phyloP scores from a whole-genome alignment of 768 basidiomycete genomes.

The Rhizopogon vesiculosus region DNA sequence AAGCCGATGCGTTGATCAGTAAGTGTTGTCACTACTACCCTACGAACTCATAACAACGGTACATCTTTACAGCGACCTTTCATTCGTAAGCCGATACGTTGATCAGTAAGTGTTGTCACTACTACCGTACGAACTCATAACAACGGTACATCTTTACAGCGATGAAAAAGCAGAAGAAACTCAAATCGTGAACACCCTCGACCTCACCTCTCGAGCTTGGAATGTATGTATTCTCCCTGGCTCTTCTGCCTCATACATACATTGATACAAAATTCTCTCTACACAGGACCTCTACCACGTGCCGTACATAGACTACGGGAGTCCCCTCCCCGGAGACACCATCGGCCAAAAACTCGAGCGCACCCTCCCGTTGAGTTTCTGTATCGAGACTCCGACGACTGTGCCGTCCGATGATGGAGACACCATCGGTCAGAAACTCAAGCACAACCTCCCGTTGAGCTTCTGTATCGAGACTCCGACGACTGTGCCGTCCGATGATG shows the following conservation, averaged over 20 bases:
- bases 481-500: too few relatives aligned
- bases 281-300: slow-evolving; percentile 41
- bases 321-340: slow-evolving; percentile 44
- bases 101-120: too few relatives aligned
- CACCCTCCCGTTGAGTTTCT: slow-evolving; percentile 2
- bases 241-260: too few relatives aligned
- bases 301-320: slow-evolving; percentile 56
- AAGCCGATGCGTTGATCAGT: slow-evolving; percentile 52
- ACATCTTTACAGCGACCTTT: too few relatives aligned
- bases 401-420: too few relatives aligned
- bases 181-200: slow-evolving; percentile 40
- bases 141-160: slow-evolving; percentile 19
- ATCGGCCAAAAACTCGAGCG: slow-evolving; percentile 40
- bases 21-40: slow-evolving; percentile 11
- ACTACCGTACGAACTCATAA: too few relatives aligned
- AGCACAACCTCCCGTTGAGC: slow-evolving; percentile 14
- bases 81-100: too few relatives aligned
- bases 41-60: not conserved
- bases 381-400: too few relatives aligned
- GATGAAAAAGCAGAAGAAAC: slow-evolving; percentile 50
- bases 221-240: too few relatives aligned
- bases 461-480: too few relatives aligned
- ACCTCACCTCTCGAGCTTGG: slow-evolving; percentile 48
- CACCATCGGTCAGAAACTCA: slow-evolving; percentile 13
- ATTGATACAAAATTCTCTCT: not conserved